Base-by-base conservation (phyloP, 108 stramenopile genomes). In the Cylindrotheca closterium region DNA sequence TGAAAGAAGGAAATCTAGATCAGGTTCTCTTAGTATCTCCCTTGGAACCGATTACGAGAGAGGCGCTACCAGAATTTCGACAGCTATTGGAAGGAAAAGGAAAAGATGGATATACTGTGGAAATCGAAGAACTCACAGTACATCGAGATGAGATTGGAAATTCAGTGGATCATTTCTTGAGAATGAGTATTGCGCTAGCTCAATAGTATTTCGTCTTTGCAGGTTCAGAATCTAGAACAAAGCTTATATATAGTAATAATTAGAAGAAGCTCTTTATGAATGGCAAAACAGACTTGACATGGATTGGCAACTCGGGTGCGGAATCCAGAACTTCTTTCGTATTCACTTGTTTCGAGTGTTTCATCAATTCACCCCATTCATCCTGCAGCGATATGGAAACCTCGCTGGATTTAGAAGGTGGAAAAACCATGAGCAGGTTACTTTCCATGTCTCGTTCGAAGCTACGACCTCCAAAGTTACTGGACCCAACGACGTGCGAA, bases 401-500 rank as follows among this genome's bases (percentile, higher is more conserved):
- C 5, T 30, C 12, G 12, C 25, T 27, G 34, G 30, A 12, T 8
- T 64, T 30, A 2, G 21, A 29, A 0, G 73, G 59, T 32, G 79
- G 75, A 68, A 90, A 87, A 4, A 93, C 51, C 23, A 93, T 37
- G 12, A 93, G 47, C 25, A 79, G 74, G 58, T 93, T 90, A 72
- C 87, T 88, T 59, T 93, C 92, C 63, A 93, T 78, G 61, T 93
- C 92, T 24, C 81, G 71, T 28, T 70, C 60, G 33, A 82, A 84
- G 34, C 79, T 81, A 58, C 92, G 76, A 1, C 78, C 60, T 21
- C 92, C 92, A 65, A 84, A 93, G 64, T 93, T 93, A 23, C 87
- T 83, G 5, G 85, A 87, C 30, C 92, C 92, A 22, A 86, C 70
- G n/a, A 86, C 63, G 51, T 71, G 76, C 51, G 81, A 76, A 0